A percentile compares a stretch with the other conserved stretches of the same genome.
These are phyloP conservation scores for Trichoderma arundinaceum DNA, from an alignment of 2,329 filamentous ascomycete genomes.

Conservation along the genomic window DNA sequence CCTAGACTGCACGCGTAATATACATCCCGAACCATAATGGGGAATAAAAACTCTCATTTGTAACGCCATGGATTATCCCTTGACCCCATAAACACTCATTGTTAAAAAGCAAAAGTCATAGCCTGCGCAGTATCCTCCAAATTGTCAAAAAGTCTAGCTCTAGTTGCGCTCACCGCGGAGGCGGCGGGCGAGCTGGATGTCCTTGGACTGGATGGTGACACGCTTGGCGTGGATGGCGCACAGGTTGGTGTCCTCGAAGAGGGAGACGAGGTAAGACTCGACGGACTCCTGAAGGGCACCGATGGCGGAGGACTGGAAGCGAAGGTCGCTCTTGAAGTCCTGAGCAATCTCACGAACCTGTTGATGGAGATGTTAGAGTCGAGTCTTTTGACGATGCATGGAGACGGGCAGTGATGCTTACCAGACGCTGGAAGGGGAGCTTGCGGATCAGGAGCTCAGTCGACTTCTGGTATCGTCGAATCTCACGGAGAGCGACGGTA, in stretches of 20 bases:
- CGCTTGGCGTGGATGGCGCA: constrained; percentile 99
- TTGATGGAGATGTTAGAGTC: neutral
- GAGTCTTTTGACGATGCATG: neutral
- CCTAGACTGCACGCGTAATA: constrained; percentile 43
- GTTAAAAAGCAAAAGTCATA: constrained; percentile 44
- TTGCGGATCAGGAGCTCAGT: constrained; percentile 96
- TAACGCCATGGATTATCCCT: constrained; percentile 56
- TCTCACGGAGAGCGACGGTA: constrained; percentile 98
- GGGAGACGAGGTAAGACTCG: constrained; percentile 96
- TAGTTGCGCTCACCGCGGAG: constrained; percentile 93
- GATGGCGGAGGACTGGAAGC: constrained; percentile 98
- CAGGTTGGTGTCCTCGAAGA: constrained; percentile 98
- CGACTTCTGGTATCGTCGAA: constrained; percentile 96
- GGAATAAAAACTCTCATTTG: constrained; percentile 49
- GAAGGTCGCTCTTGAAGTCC: constrained; percentile 92
- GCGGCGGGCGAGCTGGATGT: constrained; percentile 94
- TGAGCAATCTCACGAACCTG: constrained; percentile 91
- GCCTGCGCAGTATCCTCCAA: constrained; percentile 43
- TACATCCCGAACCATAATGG: constrained; percentile 46
- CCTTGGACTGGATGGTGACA: constrained; percentile 97
- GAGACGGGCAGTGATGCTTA: constrained; percentile 45
- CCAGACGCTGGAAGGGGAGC: constrained; percentile 96
- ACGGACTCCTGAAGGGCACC: constrained; percentile 97
- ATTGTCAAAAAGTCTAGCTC: constrained; percentile 40
- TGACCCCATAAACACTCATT: constrained; percentile 48